Evolutionary conservation across 768 basidiomycete species (phyloP), one percentile per base, ranked within the genome.

Genomic region (Serendipita sp.): DNA sequence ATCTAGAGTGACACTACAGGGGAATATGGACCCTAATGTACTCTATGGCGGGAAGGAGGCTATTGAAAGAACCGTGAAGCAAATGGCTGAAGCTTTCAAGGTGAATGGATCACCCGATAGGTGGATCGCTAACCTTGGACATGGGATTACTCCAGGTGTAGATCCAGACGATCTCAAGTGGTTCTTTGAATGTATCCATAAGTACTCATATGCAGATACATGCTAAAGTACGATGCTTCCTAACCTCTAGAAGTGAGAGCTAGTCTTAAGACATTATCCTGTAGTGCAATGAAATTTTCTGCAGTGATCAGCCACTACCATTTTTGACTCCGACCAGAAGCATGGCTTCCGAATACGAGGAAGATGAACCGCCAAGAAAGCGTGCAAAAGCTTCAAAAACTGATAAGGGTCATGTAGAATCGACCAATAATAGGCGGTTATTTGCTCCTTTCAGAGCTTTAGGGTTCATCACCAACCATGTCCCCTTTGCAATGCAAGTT

Each of bases 101-200:
- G 70, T 71, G 4, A 75, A 69, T 48, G 79, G 77, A 62, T 72
- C 73, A 63, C 70, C 76, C 18, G 80, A 79, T 45, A 88, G 84
- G n/a, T 98, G 94, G 92, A 97, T 98, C 70, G 89, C 89, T 7
- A 98, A 98, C 75, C 77, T 99, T 24, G 96, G 96, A 0, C 96
- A 98, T 72, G 96, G 96, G 3, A 94, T 99, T 69, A 96, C 93
- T 3, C 96, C 96, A 10, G 88, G 85, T 30, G 94, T 98, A 13
- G 85, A 96, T 73, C 92, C 95, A 24, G 93, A 97, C 64, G 91
- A 96, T 73, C 77, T 96, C 73, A 78, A 80, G 65, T 95, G 85
- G 83, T 96, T 95, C 78, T 83, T 95, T 67, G 82, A 95, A 73
- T 94, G 92, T 71, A 80, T 92, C 56, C 89, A 87, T 70, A 90